phyloP scores from a whole-genome alignment of 2,329 filamentous ascomycete genomes.

The Blastomyces percursus region DNA sequence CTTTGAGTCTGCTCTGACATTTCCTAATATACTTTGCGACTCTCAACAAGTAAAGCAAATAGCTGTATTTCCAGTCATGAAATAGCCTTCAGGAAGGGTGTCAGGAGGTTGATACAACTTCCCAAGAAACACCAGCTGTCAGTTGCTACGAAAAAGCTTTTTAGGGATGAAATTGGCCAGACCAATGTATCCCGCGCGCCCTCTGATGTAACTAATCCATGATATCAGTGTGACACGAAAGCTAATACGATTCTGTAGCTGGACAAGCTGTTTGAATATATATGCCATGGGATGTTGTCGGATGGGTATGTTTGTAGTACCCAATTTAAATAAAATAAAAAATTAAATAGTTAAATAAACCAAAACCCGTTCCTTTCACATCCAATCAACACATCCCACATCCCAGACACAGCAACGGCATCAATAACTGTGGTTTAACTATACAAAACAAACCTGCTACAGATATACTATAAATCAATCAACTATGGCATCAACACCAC shows the following conservation, averaged over 20 bases:
- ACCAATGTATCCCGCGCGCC: neutral
- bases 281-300: neutral
- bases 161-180: neutral
- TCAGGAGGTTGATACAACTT: neutral
- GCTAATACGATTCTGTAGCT: neutral
- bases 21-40: neutral
- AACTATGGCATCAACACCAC: slow-evolving; percentile 2
- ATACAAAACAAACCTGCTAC: neutral
- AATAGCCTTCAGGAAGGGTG: neutral
- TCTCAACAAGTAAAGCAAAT: neutral
- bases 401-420: neutral
- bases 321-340: too few species aligned
- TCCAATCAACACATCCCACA: neutral
- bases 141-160: neutral
- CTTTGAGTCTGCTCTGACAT: neutral
- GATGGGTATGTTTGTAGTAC: neutral
- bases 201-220: neutral
- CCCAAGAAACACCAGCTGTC: too few species aligned
- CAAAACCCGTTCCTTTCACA: too few species aligned
- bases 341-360: too few species aligned
- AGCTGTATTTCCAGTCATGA: neutral
- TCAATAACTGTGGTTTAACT: neutral
- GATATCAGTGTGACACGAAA: neutral
- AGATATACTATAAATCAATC: neutral
- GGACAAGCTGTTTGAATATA: neutral